Percentiles rank a stretch among this genome's conserved stretches.
These are phyloP conservation scores for Rhododendron mucronatum DNA, from an alignment of 148 eudicot species.

Conservation along the genomic window DNA sequence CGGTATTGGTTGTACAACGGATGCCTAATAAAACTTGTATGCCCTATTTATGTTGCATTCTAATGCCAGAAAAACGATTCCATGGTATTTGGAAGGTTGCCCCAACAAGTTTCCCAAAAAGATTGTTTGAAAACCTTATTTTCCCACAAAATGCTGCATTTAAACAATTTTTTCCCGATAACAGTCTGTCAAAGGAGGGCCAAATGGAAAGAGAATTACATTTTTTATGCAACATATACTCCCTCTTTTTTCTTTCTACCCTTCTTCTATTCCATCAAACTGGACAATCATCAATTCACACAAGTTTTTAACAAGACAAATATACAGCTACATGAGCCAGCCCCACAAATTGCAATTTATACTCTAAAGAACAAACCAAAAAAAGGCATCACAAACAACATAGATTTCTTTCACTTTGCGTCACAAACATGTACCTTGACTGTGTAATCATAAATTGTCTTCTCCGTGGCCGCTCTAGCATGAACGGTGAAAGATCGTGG, in stretches of 20 bases:
- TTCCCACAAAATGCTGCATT: not conserved
- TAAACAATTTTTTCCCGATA: not conserved
- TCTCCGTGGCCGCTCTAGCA: conserved; percentile 77
- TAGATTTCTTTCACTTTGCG: not conserved
- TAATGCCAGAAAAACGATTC: not conserved
- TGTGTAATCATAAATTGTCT: conserved; percentile 67
- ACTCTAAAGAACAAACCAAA: not conserved
- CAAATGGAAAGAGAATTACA: not conserved
- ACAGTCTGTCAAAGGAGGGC: not conserved
- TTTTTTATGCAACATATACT: not conserved
- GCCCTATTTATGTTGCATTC: not conserved
- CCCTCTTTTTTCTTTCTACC: not conserved
- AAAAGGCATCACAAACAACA: not conserved
- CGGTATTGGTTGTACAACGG: not conserved
- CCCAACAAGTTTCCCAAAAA: not conserved
- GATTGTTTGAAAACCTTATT: not conserved
- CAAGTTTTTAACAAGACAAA: not conserved
- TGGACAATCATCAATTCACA: not conserved
- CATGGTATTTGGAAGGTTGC: not conserved
- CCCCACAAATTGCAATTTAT: not conserved
- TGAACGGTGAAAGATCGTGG: conserved; percentile 31
- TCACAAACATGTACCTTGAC: conserved; percentile 54
- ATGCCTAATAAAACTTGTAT: not conserved
- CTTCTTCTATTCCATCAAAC: not conserved
- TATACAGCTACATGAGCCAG: not conserved